phyloP scores from a whole-genome alignment of 441 rosid species.

The Populus hybrid region DNA sequence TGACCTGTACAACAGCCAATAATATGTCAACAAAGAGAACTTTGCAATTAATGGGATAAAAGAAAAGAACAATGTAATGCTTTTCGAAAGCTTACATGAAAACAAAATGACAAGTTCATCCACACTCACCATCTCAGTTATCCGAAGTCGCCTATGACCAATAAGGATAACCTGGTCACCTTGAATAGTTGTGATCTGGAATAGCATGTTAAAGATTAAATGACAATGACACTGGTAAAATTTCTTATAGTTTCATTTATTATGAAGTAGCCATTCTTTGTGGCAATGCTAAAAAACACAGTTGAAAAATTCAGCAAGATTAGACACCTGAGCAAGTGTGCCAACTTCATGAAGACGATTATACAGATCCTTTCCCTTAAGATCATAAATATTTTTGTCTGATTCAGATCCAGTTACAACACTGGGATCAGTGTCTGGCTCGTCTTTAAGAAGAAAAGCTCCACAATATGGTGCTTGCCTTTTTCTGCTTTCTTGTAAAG shows the following conservation, averaged over 20 bases:
- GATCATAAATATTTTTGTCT: slow-evolving; percentile 62
- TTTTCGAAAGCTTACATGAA: not conserved
- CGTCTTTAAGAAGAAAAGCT: slow-evolving; percentile 94
- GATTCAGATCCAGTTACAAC: slow-evolving; percentile 58
- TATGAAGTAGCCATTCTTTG: not conserved
- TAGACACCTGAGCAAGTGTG: slow-evolving; percentile 87
- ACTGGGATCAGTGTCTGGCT: slow-evolving; percentile 61
- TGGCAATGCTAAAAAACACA: slow-evolving; percentile 1
- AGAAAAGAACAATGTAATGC: not conserved
- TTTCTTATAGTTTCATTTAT: not conserved
- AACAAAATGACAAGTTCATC: slow-evolving; percentile 10
- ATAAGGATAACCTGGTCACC: slow-evolving; percentile 92
- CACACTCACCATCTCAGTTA: slow-evolving; percentile 79
- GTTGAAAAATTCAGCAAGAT: slow-evolving; percentile 14
- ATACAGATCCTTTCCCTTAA: slow-evolving; percentile 85
- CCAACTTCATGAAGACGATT: slow-evolving; percentile 95
- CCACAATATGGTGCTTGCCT: slow-evolving; percentile 98
- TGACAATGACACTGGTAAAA: not conserved
- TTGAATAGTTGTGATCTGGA: slow-evolving; percentile 83
- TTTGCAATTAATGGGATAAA: slow-evolving; percentile 5
- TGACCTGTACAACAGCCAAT: slow-evolving; percentile 51
- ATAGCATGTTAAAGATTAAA: slow-evolving; percentile 22
- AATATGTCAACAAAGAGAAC: slow-evolving; percentile 13
- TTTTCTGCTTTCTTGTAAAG: slow-evolving; percentile 84
- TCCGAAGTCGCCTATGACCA: slow-evolving; percentile 92